Evolutionary conservation across 2,329 filamentous ascomycete species (phyloP).

Genomic region (Fusarium sp.): DNA sequence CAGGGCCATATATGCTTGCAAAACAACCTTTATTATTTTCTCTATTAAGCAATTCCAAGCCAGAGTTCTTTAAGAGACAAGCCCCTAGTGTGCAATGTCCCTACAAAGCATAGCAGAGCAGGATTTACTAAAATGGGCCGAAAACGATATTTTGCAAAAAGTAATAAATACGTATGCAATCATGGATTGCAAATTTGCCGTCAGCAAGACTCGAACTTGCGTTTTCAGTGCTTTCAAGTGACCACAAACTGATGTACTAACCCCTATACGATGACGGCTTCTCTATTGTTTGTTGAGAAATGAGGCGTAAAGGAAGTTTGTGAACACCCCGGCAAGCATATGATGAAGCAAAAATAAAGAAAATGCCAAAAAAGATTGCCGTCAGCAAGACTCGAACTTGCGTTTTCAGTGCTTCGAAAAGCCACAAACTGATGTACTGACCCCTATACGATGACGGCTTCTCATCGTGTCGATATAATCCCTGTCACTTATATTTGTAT

Average conservation of each 20-base stretch:
- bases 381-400: constrained; percentile 48
- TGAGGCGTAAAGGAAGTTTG: not conserved
- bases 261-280: constrained; percentile 25
- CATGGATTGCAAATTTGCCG: not conserved
- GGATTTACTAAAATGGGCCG: not conserved
- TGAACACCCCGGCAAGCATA: not conserved
- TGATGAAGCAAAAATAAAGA: not conserved
- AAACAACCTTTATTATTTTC: not conserved
- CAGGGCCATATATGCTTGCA: not conserved
- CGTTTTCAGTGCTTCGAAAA: constrained; percentile 47
- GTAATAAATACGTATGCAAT: not conserved
- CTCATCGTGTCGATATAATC: not conserved
- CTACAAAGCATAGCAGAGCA: not conserved
- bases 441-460: constrained; percentile 49
- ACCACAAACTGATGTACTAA: constrained; percentile 25
- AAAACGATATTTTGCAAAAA: not conserved
- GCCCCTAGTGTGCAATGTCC: not conserved
- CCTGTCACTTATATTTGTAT: not conserved
- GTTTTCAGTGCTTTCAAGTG: constrained; percentile 19
- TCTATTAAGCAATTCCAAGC: not conserved
- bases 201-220: constrained; percentile 27
- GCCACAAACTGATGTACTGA: constrained; percentile 50
- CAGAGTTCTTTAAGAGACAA: not conserved
- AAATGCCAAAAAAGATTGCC: constrained; percentile 32
- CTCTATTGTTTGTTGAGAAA: not conserved